These are phyloP conservation scores for Mucor plumbeus DNA, from an alignment of 371 early-diverging fungal species.

Conservation along the genomic window DNA sequence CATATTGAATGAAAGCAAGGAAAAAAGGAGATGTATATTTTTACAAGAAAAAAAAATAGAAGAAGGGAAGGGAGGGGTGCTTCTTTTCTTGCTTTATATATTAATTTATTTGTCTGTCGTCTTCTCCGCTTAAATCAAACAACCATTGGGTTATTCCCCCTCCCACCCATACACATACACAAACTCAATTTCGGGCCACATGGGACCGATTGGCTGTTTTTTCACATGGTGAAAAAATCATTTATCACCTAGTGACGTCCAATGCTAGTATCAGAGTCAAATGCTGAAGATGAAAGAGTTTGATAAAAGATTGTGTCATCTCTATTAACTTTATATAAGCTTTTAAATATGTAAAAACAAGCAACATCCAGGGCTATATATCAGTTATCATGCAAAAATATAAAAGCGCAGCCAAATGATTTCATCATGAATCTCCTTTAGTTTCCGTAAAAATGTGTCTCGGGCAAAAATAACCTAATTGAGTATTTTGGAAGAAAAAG, in stretches of 20 bases:
- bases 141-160: neutral
- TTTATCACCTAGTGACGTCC: neutral
- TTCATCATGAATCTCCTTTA: neutral
- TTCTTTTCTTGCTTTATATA: neutral
- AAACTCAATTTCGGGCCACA: neutral
- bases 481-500: neutral
- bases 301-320: conserved; percentile 4
- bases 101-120: neutral
- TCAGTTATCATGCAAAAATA: neutral
- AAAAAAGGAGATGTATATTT: neutral
- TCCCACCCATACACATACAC: neutral
- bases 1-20: neutral
- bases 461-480: neutral
- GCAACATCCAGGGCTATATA: neutral
- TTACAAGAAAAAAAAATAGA: neutral
- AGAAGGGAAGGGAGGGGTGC: neutral
- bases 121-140: conserved; percentile 1
- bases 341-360: neutral
- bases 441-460: neutral
- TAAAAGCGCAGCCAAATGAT: neutral
- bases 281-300: neutral
- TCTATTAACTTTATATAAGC: neutral
- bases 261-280: neutral
- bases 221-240: neutral
- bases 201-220: neutral